Evolutionary conservation across 352 stramenopile genomes (phyloP).

Genomic region (Blastocystis sp.): DNA sequence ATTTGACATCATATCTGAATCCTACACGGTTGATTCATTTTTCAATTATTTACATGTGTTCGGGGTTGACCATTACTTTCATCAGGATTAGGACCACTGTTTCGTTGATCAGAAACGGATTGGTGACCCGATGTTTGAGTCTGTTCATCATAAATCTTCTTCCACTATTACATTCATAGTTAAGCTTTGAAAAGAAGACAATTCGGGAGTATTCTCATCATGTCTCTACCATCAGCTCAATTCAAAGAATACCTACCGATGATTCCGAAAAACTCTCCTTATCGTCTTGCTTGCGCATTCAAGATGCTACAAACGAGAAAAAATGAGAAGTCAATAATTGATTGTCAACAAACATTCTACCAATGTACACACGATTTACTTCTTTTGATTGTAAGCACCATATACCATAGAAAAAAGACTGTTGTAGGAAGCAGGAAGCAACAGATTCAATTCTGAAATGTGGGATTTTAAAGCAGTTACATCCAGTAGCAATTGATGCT

Average conservation of each 20-base stretch:
- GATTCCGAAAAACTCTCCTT: not conserved
- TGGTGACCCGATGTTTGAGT: too few species aligned
- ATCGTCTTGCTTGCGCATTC: not conserved
- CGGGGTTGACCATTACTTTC: too few species aligned
- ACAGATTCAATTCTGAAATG: conserved; percentile 16
- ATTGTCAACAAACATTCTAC: not conserved
- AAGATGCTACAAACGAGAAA: not conserved
- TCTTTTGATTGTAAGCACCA: conserved; percentile 39
- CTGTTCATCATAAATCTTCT: too few species aligned
- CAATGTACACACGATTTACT: conserved; percentile 4
- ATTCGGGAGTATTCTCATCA: not conserved
- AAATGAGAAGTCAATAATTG: not conserved
- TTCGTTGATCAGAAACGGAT: too few species aligned
- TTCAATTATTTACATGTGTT: too few species aligned
- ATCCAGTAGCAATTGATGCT: conserved; percentile 59
- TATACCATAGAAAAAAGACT: conserved; percentile 2
- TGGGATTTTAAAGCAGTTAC: conserved; percentile 8
- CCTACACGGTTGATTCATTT: not conserved
- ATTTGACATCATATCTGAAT: not conserved
- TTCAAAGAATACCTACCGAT: not conserved
- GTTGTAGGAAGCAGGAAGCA: conserved; percentile 32
- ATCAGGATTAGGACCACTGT: too few species aligned
- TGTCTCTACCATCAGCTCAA: not conserved
- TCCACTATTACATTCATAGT: not conserved
- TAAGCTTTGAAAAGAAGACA: not conserved